Evolutionary conservation across 345 rosid species (phyloP).

Genomic region (Salix caprea): DNA sequence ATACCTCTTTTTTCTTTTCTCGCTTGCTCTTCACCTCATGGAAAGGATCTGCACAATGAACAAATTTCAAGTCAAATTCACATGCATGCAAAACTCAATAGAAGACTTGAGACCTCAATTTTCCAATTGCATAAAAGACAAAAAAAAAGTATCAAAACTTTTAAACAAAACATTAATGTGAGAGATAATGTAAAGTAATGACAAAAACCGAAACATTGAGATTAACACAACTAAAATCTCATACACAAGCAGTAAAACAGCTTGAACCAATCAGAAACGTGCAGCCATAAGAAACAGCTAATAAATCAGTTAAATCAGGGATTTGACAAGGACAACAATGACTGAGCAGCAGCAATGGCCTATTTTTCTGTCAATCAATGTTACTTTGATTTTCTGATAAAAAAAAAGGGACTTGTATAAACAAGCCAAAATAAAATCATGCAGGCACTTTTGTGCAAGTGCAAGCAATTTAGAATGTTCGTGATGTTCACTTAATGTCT

Average conservation of each 20-base stretch:
- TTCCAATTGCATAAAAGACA: neutral
- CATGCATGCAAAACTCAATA: constrained; percentile 2
- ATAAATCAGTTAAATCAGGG: neutral
- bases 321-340: neutral
- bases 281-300: neutral
- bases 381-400: neutral
- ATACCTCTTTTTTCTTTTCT: constrained; percentile 89
- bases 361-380: neutral
- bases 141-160: neutral
- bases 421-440: neutral
- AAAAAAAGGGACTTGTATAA: neutral
- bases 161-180: neutral
- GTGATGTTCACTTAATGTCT: neutral
- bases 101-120: neutral
- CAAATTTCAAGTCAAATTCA: constrained; percentile 9
- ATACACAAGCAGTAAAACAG: neutral
- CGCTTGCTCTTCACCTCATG: constrained; percentile 96
- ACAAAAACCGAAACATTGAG: neutral
- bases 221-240: neutral
- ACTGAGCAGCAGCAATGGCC: neutral
- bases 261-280: neutral
- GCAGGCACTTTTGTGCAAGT: neutral
- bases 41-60: constrained; percentile 69
- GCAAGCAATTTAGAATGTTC: neutral
- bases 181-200: neutral